Percentiles rank a stretch among this genome's conserved stretches.
Conservation (phyloP, 2,329 filamentous ascomycete genomes). For the Davidsoniella neocaledoniae region DNA sequence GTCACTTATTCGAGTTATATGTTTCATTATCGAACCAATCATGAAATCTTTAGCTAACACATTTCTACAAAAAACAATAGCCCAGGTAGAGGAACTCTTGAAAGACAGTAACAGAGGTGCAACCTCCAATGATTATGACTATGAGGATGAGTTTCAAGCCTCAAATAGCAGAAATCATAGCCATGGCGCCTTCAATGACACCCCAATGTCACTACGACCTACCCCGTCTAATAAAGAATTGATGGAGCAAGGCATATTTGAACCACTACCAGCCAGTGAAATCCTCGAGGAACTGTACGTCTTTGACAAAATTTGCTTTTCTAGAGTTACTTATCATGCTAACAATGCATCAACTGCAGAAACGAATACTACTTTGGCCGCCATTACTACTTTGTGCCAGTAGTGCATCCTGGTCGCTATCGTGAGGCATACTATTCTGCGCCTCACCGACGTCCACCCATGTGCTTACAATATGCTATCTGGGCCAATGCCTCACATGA, state of each 20-base stretch:
- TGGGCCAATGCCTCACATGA: slow-evolving; percentile 65
- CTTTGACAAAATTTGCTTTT: neutral
- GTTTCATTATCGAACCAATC: neutral
- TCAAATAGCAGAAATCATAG: neutral
- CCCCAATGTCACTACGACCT: neutral
- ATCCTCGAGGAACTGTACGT: slow-evolving; percentile 68
- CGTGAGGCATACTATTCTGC: slow-evolving; percentile 54
- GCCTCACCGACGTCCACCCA: slow-evolving; percentile 60
- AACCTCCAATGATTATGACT: slow-evolving; percentile 15
- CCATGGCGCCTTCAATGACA: neutral
- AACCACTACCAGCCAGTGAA: slow-evolving; percentile 61
- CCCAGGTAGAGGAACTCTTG: slow-evolving; percentile 67
- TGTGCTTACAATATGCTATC: slow-evolving; percentile 71
- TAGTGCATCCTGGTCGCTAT: slow-evolving; percentile 65
- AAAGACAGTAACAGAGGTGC: slow-evolving; percentile 39
- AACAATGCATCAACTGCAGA: slow-evolving; percentile 23
- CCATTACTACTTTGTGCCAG: slow-evolving; percentile 53
- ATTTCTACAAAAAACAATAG: slow-evolving; percentile 24
- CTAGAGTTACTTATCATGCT: neutral
- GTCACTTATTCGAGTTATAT: too few species aligned
- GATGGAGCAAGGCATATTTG: slow-evolving; percentile 65
- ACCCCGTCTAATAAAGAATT: slow-evolving; percentile 25
- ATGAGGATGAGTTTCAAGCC: slow-evolving; percentile 15
- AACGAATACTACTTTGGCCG: slow-evolving; percentile 61
- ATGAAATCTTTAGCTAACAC: neutral